Base-by-base conservation (phyloP, 768 basidiomycete species). In the Russula abietina region DNA sequence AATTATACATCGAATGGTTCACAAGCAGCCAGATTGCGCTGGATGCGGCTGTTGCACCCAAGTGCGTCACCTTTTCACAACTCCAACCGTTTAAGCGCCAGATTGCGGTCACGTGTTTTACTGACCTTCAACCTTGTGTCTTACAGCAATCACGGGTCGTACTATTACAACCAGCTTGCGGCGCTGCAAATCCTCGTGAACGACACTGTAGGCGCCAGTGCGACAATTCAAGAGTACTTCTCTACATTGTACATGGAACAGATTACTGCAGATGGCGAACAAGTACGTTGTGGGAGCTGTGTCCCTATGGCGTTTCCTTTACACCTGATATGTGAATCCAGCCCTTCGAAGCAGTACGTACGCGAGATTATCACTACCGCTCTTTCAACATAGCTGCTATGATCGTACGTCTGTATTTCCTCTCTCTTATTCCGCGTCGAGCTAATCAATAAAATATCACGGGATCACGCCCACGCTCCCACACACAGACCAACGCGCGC, bases 301-400 rank as follows among this genome's bases (percentile, higher is more conserved):
- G 5, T 19, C 30, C 10, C 8, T 19, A 50, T 16, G 10, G 5
- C 22, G 14, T 6, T 32, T 1, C 17, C 19, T 28, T 22, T 17
- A 17, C 19, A 48, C 4, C 30, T 57, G 46, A 58, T 51, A 41
- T 19, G 24, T 30, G 5, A 12, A 19, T 28, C 33, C 28, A 75
- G 71, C 75, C 74, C 14, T 50, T 70, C 14, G 75, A 75, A 60
- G 63, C 72, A 10, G 63, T 45, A 10, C 69, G 74, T 43, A 75
- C 73, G 12, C 65, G 66, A 16, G 71, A 74, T 5, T 74, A 64
- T 63, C 74, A 75, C 61, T 75, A 75, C 63, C 69, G 74, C 24
- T 57, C 64, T 6, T 75, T 72, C 66, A 75, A 75, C 57, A 67
- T 74, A 11, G 71, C 68, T 14, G 75, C 75, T 9, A 68, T 75